Base-by-base conservation (phyloP, 768 basidiomycete species). In the Tulasnella sp. region DNA sequence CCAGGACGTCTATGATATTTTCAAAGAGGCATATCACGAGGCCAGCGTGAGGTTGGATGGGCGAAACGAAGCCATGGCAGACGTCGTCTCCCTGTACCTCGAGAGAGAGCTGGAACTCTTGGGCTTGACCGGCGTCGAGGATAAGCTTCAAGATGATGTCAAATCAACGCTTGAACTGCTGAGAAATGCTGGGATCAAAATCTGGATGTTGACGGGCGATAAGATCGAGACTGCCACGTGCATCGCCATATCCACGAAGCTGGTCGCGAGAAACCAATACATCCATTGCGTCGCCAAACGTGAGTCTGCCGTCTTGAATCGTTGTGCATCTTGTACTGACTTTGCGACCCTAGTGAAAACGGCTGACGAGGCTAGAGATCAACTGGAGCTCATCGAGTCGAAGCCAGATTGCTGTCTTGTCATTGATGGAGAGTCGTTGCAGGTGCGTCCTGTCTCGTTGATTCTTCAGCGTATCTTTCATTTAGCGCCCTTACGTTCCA, bases 131-230 rank as follows among this genome's bases (percentile, higher is more conserved):
- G 96, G 95, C n/a, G 96, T 99, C 5, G 96, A 99, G 70, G 96
- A 99, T 71, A 97, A 97, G 73, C 73, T 99, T 61, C 96, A 99
- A 68, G 96, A 98, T 62, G 94, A 95, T 23, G 95, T 99, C 66
- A 93, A 88, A 70, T 81, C 85, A 47, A 96, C 96, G 1, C 73
- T 99, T 60, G 96, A 98, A 72, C 68, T 98, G 54, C 71, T 99
- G 64, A 76, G 94, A 65, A 98, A 98, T 69, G 96, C 95, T 0
- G 95, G 95, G 3, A 84, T 99, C 72, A 96, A 89, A 78, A 98
- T 99, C 61, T 99, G 96, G 96, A 98, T 98, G 96, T 76, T 98
- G 66, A 99, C 96, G 0, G 95, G 96, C 1, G 96, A 99, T 72
- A 99, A 98, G 75, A 91, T 98, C 51, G 96, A 99, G 76, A 99